Evolutionary conservation across 1,284 basidiomycete species (phyloP), one percentile per base, ranked within the genome.

Genomic region (Ganoderma boninense): DNA sequence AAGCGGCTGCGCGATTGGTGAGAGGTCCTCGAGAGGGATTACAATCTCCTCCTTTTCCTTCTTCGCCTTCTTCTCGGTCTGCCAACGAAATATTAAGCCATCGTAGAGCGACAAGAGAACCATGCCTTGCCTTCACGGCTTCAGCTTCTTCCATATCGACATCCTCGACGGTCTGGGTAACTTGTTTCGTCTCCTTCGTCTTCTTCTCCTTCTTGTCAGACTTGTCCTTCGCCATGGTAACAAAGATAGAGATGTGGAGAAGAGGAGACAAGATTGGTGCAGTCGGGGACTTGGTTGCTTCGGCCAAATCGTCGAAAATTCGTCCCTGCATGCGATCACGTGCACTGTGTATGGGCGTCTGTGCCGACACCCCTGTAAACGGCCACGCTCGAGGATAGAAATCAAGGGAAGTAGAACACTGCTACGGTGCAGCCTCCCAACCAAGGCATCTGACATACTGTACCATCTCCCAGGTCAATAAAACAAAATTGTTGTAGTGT

Each of bases 1-100:
- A 44, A 98, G 85, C 14, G 97, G 97, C 73, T 92, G 90, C 8
- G 97, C 97, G 71, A 98, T 90, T 42, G 96, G 95, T 6, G 95
- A 95, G 57, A 98, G 87, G 73, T 96, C 94, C 73, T 95, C 95
- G 2, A 92, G 71, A 8, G 92, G 88, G 59, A 96, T 90, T n/a
- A 85, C 79, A 67, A 92, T 86, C 74, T 92, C 91, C 49, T 90
- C 89, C 73, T 80, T 84, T 35, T 82, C 82, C 78, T 87, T 90
- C 73, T 87, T 87, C 38, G 77, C 76, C 75, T 89, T 88, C 81
- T 88, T 90, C 38, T 85, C 81, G 14, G 86, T 84, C 60, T 86
- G 80, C 16, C 84, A 83, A 62, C 65, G 11, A 63, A 40, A 26
- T 16, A 64, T 54, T 14, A 52, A 61, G 20, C 18, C 40, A 32